A percentile compares a stretch with the other conserved stretches of the same genome.
Conservation (phyloP, 2,329 filamentous ascomycete species). For the Neocucurbitaria cava region DNA sequence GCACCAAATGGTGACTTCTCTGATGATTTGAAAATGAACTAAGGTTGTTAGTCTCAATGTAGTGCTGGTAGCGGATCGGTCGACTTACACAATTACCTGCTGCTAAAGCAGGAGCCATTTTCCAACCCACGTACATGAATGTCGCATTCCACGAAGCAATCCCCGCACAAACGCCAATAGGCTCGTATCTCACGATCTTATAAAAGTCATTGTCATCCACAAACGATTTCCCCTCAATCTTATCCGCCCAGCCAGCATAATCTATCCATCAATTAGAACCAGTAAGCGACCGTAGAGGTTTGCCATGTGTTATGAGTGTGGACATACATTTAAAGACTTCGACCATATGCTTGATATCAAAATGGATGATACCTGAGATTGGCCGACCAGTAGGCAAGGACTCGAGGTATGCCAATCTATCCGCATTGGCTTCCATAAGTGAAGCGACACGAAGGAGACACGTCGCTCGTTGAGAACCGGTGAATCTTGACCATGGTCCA, state of each 20-base stretch:
- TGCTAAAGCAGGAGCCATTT: slow-evolving; percentile 60
- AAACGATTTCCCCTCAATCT: slow-evolving; percentile 75
- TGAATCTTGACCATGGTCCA: slow-evolving; percentile 70
- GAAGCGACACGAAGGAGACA: slow-evolving; percentile 63
- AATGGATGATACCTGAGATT: slow-evolving; percentile 66
- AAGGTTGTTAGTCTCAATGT: not conserved
- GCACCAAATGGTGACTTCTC: slow-evolving; percentile 59
- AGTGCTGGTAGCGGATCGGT: too few species aligned
- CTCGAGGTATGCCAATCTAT: slow-evolving; percentile 67
- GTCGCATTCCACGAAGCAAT: slow-evolving; percentile 84
- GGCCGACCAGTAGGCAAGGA: slow-evolving; percentile 78
- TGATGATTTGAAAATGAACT: slow-evolving; percentile 59
- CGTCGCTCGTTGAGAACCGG: slow-evolving; percentile 1
- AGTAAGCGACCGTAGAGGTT: too few species aligned
- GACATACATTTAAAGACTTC: slow-evolving; percentile 73
- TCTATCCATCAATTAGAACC: not conserved
- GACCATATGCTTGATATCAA: slow-evolving; percentile 58
- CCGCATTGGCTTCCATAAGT: slow-evolving; percentile 67
- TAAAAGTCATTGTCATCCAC: slow-evolving; percentile 71
- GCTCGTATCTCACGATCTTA: slow-evolving; percentile 64
- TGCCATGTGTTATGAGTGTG: too few species aligned
- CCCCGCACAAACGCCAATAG: slow-evolving; percentile 74
- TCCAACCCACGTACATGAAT: slow-evolving; percentile 73
- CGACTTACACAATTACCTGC: slow-evolving; percentile 19
- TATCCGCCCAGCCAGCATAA: slow-evolving; percentile 64